Evolutionary conservation across 2,329 filamentous ascomycete genomes (phyloP), one percentile per base, ranked within the genome.

Genomic region (Erysiphe neolycopersici): DNA sequence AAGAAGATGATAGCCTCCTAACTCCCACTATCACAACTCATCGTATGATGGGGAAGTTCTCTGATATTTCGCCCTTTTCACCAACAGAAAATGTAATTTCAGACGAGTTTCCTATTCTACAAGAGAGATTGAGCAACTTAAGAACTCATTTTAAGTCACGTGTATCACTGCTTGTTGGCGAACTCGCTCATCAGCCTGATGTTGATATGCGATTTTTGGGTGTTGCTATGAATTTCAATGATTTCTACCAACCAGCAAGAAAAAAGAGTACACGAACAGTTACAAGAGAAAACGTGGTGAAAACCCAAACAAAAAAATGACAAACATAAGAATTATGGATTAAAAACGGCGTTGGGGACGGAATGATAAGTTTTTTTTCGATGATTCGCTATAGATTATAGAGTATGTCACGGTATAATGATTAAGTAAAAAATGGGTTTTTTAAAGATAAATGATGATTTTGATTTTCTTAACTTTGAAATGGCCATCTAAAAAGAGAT

Each of bases 221-320:
- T 35, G 84, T 95, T 40, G 81, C 89, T 36, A 95, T 98, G 83
- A 98, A 95, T 61, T 98, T 95, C 61, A 98, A 98, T 60, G 87
- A 95, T 58, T 80, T 92, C 22, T 95, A 95, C 60, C 72, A 81
- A 60, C 80, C 82, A 13, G 71, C 76, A 38, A 67, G 75, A 53
- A 70, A 76, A 57, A 74, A 54, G 42, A 43, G 44, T 14, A 47
- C 38, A 16, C 48, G 47, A 29, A 38, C 49, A 3, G 39, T 46
- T 26, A 45, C 43, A 36, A 29, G 48, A 44, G 36, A 48, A 48
- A 31, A 44, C 42, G 13, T 29, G 6, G 44, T 4, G 17, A 41
- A 33, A 41, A n/a, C 6, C 29, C 32, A 16, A 12, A 31, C 30
- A 12, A 41, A 41, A 22, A 8, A 17, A 22, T 38, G 37, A 38